Evolutionary conservation across 202 grass and related monocot genomes (phyloP).

Genomic region (Panicum virgatum): DNA sequence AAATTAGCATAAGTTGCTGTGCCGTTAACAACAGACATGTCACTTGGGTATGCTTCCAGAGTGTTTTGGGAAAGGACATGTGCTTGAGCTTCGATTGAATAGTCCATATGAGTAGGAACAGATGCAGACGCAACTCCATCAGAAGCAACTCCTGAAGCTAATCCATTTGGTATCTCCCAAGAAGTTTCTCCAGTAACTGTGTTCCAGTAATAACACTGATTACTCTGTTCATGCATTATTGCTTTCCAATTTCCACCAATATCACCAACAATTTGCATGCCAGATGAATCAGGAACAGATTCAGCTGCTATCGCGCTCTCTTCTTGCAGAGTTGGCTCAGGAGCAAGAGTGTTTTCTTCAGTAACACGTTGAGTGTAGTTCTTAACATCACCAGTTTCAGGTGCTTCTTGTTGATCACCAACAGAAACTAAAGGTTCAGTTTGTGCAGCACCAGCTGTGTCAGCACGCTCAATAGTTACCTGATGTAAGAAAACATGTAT

Average conservation of each 20-base stretch:
- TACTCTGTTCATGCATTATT: constrained; percentile 84
- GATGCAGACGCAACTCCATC: constrained; percentile 35
- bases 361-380: constrained; percentile 44
- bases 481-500: constrained; percentile 35
- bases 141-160: constrained; percentile 39
- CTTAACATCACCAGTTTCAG: constrained; percentile 40
- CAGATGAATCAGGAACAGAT: constrained; percentile 47
- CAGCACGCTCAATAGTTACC: constrained; percentile 17
- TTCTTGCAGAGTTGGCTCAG: constrained; percentile 35
- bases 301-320: constrained; percentile 24
- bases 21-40: constrained; percentile 39
- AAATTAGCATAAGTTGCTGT: constrained; percentile 46
- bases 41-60: constrained; percentile 45
- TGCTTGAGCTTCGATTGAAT: constrained; percentile 49
- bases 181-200: constrained; percentile 94
- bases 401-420: constrained; percentile 48
- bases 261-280: constrained; percentile 84
- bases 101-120: constrained; percentile 41
- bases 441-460: constrained; percentile 20
- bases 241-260: constrained; percentile 79
- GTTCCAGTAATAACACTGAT: constrained; percentile 97
- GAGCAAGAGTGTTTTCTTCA: constrained; percentile 47
- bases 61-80: constrained; percentile 43
- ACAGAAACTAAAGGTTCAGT: constrained; percentile 45
- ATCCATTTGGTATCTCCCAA: constrained; percentile 79